Evolutionary conservation across 257 asterid genomes (phyloP).

Genomic region (Mentha longifolia): DNA sequence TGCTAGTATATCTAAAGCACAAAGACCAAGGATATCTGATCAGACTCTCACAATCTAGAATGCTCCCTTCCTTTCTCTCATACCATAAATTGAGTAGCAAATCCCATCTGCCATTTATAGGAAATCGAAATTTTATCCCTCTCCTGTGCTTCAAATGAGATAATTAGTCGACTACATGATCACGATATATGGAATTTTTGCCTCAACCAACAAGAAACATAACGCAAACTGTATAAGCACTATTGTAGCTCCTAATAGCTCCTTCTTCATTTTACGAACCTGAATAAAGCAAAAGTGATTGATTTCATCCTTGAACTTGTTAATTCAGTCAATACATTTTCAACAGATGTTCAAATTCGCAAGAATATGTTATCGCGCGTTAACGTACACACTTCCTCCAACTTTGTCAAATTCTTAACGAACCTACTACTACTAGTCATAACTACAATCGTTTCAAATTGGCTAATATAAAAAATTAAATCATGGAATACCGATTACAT

Average conservation of each 20-base stretch:
- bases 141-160: not conserved
- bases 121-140: not conserved
- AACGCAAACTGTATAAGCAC: conserved; percentile 1
- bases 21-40: not conserved
- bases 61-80: not conserved
- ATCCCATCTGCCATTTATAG: not conserved
- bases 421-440: not conserved
- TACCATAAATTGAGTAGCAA: not conserved
- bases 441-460: not conserved
- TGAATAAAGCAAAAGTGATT: not conserved
- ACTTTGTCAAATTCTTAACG: not conserved
- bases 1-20: not conserved
- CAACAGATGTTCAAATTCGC: not conserved
- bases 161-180: not conserved
- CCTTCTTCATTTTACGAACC: not conserved
- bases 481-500: conserved; percentile 56
- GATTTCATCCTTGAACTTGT: not conserved
- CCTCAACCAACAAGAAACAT: not conserved
- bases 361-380: not conserved
- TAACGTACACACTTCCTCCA: not conserved
- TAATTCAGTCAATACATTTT: not conserved
- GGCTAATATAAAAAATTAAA: not conserved
- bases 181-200: not conserved
- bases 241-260: not conserved
- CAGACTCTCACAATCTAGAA: not conserved